These are phyloP conservation scores for Daldinia childiae DNA, from an alignment of 495 filamentous ascomycete species.

Conservation along the genomic window DNA sequence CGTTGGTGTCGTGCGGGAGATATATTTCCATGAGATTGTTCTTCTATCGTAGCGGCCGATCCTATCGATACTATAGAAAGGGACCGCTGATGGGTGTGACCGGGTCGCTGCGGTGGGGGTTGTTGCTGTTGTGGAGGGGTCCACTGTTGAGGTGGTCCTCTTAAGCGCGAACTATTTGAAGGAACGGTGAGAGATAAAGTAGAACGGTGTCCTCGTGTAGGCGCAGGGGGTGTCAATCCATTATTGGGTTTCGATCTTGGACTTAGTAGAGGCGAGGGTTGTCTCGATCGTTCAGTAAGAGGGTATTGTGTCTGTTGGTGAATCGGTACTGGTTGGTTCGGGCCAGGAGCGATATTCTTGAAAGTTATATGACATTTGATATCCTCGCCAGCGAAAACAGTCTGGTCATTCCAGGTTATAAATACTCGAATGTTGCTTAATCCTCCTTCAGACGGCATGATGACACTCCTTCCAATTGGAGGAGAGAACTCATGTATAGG, in stretches of 20 bases:
- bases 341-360: constrained; percentile 76
- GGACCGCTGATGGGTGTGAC: constrained; percentile 71
- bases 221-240: constrained; percentile 51
- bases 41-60: constrained; percentile 65
- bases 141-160: constrained; percentile 45
- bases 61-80: constrained; percentile 96
- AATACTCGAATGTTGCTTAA: constrained; percentile 86
- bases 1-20: constrained; percentile 53
- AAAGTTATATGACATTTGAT: constrained; percentile 96
- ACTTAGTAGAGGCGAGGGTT: constrained; percentile 50
- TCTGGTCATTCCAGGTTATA: constrained; percentile 89
- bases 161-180: constrained; percentile 51
- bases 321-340: constrained; percentile 46
- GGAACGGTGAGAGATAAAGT: constrained; percentile 68
- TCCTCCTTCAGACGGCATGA: constrained; percentile 56
- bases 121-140: constrained; percentile 40
- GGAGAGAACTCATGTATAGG: constrained; percentile 46
- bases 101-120: constrained; percentile 43
- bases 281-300: constrained; percentile 55
- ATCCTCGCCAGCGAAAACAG: constrained; percentile 94
- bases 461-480: constrained; percentile 48
- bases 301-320: constrained; percentile 45
- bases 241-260: constrained; percentile 44
- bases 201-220: constrained; percentile 63
- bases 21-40: constrained; percentile 42